phyloP scores from a whole-genome alignment of 192 early-diverging fungal species.

The Umbelopsis isabellina region DNA sequence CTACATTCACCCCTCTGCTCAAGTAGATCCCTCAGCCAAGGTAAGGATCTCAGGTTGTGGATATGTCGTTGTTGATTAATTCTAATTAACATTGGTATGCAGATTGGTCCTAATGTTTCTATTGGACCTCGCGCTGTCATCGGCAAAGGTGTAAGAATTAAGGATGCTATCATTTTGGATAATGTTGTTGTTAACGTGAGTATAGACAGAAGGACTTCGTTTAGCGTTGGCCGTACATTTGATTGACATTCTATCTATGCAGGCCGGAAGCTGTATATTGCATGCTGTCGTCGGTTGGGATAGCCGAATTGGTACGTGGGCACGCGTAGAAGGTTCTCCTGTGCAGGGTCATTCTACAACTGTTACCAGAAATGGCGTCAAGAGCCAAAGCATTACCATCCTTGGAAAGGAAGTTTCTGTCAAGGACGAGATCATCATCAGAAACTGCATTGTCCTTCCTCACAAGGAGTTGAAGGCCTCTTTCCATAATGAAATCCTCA shows the following conservation, averaged over 20 bases:
- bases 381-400: slow-evolving; percentile 90
- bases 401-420: slow-evolving; percentile 93
- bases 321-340: slow-evolving; percentile 89
- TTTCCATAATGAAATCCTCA: slow-evolving; percentile 94
- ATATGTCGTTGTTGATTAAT: background rate
- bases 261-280: slow-evolving; percentile 86
- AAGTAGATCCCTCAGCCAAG: slow-evolving; percentile 90
- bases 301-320: slow-evolving; percentile 91
- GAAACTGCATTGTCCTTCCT: slow-evolving; percentile 97
- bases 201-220: background rate
- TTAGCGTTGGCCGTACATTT: too few relatives aligned
- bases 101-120: slow-evolving; percentile 95
- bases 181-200: slow-evolving; percentile 77
- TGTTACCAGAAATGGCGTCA: slow-evolving; percentile 84
- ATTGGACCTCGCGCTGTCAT: slow-evolving; percentile 89
- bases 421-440: slow-evolving; percentile 90
- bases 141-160: slow-evolving; percentile 90
- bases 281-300: slow-evolving; percentile 94
- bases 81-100: background rate
- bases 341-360: slow-evolving; percentile 66
- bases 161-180: slow-evolving; percentile 94
- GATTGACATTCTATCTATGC: background rate
- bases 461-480: slow-evolving; percentile 92
- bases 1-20: slow-evolving; percentile 93
- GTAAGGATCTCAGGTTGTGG: slow-evolving; percentile 28